Percentiles rank a stretch among this genome's conserved stretches.
These are phyloP conservation scores for Rhododendron mucronatum DNA, from an alignment of 148 eudicot species.

Conservation along the genomic window DNA sequence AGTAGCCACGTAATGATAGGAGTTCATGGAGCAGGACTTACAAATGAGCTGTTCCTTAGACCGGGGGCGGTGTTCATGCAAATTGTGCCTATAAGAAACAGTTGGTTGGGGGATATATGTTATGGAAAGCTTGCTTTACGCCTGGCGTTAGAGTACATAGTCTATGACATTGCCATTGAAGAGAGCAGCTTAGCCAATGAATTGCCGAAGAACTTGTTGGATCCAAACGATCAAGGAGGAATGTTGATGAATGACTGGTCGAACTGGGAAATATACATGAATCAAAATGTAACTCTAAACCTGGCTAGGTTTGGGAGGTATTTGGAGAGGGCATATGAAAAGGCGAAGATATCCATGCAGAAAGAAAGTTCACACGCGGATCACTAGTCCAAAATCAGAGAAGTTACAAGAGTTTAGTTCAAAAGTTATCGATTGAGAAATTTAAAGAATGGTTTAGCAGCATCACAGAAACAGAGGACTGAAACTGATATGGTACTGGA, in stretches of 20 bases:
- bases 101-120: conserved; percentile 43
- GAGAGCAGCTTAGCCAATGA: conserved; percentile 27
- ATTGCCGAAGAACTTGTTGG: conserved; percentile 14
- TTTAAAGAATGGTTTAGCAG: background rate
- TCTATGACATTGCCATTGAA: conserved; percentile 21
- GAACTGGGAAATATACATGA: conserved; percentile 29
- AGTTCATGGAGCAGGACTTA: conserved; percentile 46
- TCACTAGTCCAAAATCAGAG: conserved; percentile 4
- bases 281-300: conserved; percentile 37
- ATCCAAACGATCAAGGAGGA: conserved; percentile 12
- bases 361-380: conserved; percentile 18
- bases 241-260: conserved; percentile 33
- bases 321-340: conserved; percentile 29
- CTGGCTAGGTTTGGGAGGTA: conserved; percentile 32
- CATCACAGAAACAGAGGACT: background rate
- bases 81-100: conserved; percentile 39
- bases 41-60: conserved; percentile 42
- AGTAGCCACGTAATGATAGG: conserved; percentile 44
- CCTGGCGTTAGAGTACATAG: conserved; percentile 35
- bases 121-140: conserved; percentile 36
- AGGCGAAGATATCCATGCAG: conserved; percentile 35
- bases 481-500: background rate
- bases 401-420: background rate
- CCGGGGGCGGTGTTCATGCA: conserved; percentile 37
- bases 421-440: background rate